phyloP scores from a whole-genome alignment of 352 stramenopile species.

The Phytophthora constricta region DNA sequence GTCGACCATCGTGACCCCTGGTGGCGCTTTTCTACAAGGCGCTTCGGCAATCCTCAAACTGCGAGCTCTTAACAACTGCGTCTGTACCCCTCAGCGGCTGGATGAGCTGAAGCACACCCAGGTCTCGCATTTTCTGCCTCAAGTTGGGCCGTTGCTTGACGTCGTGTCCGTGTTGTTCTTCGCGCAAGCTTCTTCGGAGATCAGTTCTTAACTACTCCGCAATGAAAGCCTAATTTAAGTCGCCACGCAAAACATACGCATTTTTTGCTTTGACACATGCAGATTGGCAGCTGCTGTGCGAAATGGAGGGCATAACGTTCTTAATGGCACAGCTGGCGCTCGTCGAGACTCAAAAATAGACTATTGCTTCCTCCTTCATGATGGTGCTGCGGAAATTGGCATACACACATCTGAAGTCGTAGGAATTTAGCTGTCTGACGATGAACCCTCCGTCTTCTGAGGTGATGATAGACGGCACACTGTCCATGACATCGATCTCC shows the following conservation, averaged over 20 bases:
- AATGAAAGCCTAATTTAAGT: too few species aligned
- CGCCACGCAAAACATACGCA: background rate
- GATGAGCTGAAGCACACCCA: background rate
- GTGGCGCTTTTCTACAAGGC: background rate
- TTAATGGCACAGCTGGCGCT: background rate
- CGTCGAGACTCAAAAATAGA: background rate
- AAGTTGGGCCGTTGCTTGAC: background rate
- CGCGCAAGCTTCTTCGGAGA: background rate
- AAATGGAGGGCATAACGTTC: background rate
- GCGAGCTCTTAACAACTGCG: background rate
- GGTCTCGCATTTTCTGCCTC: background rate
- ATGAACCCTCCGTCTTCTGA: background rate
- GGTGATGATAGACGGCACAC: background rate
- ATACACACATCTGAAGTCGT: background rate
- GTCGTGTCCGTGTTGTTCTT: background rate
- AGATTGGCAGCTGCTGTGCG: background rate
- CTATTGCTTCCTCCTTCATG: background rate
- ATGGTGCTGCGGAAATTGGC: background rate
- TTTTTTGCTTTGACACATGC: too few species aligned
- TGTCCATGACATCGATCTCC: background rate
- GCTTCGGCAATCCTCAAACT: background rate
- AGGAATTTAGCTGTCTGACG: too few species aligned
- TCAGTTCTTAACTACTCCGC: background rate
- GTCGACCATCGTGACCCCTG: background rate
- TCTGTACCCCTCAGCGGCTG: background rate